phyloP scores from a whole-genome alignment of 2,329 filamentous ascomycete species.

The Aspergillus pseudonomiae region DNA sequence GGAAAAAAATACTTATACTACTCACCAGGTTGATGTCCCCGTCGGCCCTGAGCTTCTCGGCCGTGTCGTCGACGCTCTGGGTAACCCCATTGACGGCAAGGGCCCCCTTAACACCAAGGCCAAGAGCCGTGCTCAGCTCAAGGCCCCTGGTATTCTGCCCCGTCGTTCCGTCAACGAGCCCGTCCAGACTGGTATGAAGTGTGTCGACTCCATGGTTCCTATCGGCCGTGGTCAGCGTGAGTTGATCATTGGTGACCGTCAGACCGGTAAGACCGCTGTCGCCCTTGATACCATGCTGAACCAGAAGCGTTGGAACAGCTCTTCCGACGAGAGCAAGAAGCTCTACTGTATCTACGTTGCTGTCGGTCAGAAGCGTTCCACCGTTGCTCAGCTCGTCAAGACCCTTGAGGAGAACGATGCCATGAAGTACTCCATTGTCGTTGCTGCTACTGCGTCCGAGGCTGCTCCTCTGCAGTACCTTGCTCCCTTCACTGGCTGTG shows the following conservation, averaged over 20 bases:
- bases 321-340: slow-evolving; percentile 91
- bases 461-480: slow-evolving; percentile 93
- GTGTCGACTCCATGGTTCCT: slow-evolving; percentile 98
- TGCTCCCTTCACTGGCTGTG: slow-evolving; percentile 81
- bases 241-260: slow-evolving; percentile 99
- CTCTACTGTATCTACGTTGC: slow-evolving; percentile 99
- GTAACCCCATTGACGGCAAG: slow-evolving; percentile 99
- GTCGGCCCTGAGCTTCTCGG: slow-evolving; percentile 92
- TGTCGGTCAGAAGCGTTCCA: slow-evolving; percentile 98
- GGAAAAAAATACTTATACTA: slow-evolving; percentile 17
- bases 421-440: slow-evolving; percentile 95
- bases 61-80: slow-evolving; percentile 97
- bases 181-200: slow-evolving; percentile 99
- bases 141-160: slow-evolving; percentile 97
- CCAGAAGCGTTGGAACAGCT: slow-evolving; percentile 97
- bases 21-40: slow-evolving; percentile 82
- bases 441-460: slow-evolving; percentile 96
- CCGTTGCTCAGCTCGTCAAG: slow-evolving; percentile 98
- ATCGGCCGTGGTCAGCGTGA: slow-evolving; percentile 99
- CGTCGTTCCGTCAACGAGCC: slow-evolving; percentile 97
- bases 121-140: slow-evolving; percentile 95
- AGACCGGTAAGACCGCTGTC: slow-evolving; percentile 99
- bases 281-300: slow-evolving; percentile 97
- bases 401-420: slow-evolving; percentile 99
- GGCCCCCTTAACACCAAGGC: slow-evolving; percentile 90